Evolutionary conservation across 306 rosid genomes (phyloP), one percentile per base, ranked within the genome.

Genomic region (Phaseolus lunatus): DNA sequence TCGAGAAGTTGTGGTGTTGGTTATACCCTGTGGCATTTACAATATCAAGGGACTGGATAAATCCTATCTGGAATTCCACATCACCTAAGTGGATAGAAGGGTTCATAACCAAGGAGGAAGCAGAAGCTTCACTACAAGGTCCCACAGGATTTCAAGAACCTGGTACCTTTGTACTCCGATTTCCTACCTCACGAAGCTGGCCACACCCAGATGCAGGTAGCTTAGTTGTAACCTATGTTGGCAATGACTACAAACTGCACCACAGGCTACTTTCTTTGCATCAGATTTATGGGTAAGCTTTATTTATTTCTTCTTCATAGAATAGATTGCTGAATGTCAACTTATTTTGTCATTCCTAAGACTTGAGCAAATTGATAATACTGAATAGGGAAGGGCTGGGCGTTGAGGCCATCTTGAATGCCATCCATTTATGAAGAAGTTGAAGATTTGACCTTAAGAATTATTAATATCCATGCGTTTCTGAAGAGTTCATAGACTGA

Each of bases 1-100:
- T 95, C 72, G 97, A 95, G 91, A 90, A 78, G 83, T 87, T 95
- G 89, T 95, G 98, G 98, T 90, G 96, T 80, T 95, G 98, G 98
- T 76, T 95, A 74, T 95, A 88, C 86, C 98, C 98, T 22, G 93
- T 95, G 53, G 98, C 97, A 67, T 77, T 67, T 73, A 81, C 84
- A 63, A 61, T 95, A 73, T 95, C 98, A 16, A 89, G 81, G 82
- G 86, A 88, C 69, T 67, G 88, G 91, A 81, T 92, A 75, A 92
- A 86, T 73, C 81, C 93, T 69, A 75, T 90, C 70, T 95, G 98
- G 98, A 90, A 89, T 78, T 90, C 97, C 45, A 75, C 85, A 31
- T 83, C 95, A 16, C 97, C 98, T 13, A 90, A 85, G 84, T 95
- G 98, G 98, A 90, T 95, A 65, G 98, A 95, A 85, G 98, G 98